Evolutionary conservation across 2,329 filamentous ascomycete genomes (phyloP).

Genomic region (Harringtonia aguacate): DNA sequence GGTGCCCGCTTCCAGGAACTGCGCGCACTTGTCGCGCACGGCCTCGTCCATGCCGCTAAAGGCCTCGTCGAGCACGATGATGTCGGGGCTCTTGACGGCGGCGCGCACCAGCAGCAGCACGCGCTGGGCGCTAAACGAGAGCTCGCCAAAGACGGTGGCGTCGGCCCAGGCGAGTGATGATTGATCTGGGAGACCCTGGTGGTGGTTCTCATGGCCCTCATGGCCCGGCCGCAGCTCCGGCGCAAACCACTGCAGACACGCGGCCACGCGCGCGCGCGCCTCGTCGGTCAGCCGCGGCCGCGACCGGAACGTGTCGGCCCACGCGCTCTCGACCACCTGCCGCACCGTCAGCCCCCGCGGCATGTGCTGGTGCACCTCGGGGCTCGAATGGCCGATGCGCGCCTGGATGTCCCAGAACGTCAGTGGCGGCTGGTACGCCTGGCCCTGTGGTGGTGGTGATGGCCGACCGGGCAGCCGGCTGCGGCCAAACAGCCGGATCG

Average conservation of each 20-base stretch:
- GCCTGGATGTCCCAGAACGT: slow-evolving; percentile 89
- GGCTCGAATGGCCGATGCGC: slow-evolving; percentile 84
- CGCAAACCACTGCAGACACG: slow-evolving; percentile 66
- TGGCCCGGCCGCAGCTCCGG: slow-evolving; percentile 44
- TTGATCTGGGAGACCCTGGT: background rate
- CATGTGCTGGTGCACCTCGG: slow-evolving; percentile 90
- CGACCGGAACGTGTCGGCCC: slow-evolving; percentile 76
- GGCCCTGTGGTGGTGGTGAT: too few species aligned
- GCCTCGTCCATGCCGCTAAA: slow-evolving; percentile 77
- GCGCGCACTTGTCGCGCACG: slow-evolving; percentile 75
- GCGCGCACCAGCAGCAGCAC: slow-evolving; percentile 76
- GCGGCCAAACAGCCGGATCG: slow-evolving; percentile 75
- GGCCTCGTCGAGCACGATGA: slow-evolving; percentile 79
- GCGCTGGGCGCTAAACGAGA: slow-evolving; percentile 74
- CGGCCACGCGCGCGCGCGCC: slow-evolving; percentile 51
- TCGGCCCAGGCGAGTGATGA: slow-evolving; percentile 50
- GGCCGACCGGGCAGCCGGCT: slow-evolving; percentile 60
- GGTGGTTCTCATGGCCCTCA: background rate
- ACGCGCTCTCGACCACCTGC: slow-evolving; percentile 71
- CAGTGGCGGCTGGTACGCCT: slow-evolving; percentile 47
- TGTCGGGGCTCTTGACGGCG: slow-evolving; percentile 67
- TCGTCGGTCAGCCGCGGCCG: slow-evolving; percentile 52
- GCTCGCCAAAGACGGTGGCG: slow-evolving; percentile 56
- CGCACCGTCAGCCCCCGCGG: slow-evolving; percentile 65
- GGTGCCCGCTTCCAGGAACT: slow-evolving; percentile 60